Evolutionary conservation across 306 rosid genomes (phyloP).

Genomic region (Trifolium fragiferum): DNA sequence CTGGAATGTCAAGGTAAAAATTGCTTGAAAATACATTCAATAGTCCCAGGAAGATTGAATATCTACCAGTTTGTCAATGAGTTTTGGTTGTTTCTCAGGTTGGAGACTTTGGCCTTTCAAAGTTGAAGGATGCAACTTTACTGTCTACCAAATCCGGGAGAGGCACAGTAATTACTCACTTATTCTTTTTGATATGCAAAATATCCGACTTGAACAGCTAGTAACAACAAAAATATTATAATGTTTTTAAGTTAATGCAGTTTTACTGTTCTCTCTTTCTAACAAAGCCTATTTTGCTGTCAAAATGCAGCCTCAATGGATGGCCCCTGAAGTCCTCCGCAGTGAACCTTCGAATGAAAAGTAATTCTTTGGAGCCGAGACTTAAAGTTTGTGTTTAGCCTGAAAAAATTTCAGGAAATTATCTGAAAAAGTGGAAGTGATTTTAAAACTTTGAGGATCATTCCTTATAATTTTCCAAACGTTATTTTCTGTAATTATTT

Average conservation of each 20-base stretch:
- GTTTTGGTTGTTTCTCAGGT: constrained; percentile 51
- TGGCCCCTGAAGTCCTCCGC: constrained; percentile 87
- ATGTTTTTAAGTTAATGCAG: not conserved
- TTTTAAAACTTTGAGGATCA: not conserved
- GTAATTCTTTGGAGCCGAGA: constrained; percentile 50
- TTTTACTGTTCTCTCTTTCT: constrained; percentile 28
- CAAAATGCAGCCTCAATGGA: constrained; percentile 79
- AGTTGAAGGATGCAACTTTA: constrained; percentile 67
- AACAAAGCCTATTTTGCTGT: constrained; percentile 23
- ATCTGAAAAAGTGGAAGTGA: constrained; percentile 14
- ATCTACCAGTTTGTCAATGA: constrained; percentile 25
- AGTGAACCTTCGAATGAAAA: constrained; percentile 81
- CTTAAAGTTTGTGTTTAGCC: not conserved
- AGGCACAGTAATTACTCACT: constrained; percentile 67
- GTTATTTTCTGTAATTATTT: not conserved
- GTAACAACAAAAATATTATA: not conserved
- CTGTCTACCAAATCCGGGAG: constrained; percentile 69
- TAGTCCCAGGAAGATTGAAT: constrained; percentile 20
- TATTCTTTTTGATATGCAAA: constrained; percentile 16
- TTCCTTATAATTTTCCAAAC: constrained; percentile 11
- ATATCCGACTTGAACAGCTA: constrained; percentile 4
- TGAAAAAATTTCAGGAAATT: constrained; percentile 13
- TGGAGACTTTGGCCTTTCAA: constrained; percentile 85
- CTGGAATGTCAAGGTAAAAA: constrained; percentile 79
- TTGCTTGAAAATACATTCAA: constrained; percentile 11